Conservation (phyloP, 495 filamentous ascomycete species). For the Amorphotheca resinae region DNA sequence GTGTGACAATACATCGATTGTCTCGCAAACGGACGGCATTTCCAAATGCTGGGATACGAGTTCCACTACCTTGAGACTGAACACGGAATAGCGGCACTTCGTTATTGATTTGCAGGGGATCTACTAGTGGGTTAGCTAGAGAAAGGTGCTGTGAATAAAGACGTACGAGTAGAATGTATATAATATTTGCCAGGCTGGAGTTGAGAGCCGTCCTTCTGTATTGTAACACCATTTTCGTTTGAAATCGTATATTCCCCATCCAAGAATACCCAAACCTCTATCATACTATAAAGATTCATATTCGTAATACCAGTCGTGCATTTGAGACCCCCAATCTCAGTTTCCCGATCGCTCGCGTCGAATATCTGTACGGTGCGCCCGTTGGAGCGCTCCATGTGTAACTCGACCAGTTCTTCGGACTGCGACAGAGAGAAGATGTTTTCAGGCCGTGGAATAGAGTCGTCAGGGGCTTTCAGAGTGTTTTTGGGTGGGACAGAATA, state of each 20-base stretch:
- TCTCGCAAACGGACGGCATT: conserved; percentile 24
- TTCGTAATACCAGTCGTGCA: conserved; percentile 26
- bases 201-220: conserved; percentile 18
- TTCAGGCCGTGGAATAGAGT: conserved; percentile 2
- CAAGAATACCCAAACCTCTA: conserved; percentile 22
- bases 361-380: conserved; percentile 13
- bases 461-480: no score
- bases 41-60: conserved; percentile 20
- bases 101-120: conserved; percentile 19
- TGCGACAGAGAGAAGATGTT: no score
- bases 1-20: conserved; percentile 24
- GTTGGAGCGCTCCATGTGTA: conserved; percentile 16
- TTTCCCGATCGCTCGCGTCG: conserved; percentile 19
- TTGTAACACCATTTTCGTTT: conserved; percentile 15
- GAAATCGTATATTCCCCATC: conserved; percentile 8
- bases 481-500: no score
- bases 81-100: conserved; percentile 21
- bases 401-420: conserved; percentile 1
- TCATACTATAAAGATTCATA: conserved; percentile 25
- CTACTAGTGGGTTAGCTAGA: conserved; percentile 13
- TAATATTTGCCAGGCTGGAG: conserved; percentile 22
- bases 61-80: conserved; percentile 15
- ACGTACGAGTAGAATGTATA: conserved; percentile 22
- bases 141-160: conserved; percentile 1
- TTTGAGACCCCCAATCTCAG: conserved; percentile 22